Conservation (phyloP, 345 rosid genomes). For the Sisymbrium irio region DNA sequence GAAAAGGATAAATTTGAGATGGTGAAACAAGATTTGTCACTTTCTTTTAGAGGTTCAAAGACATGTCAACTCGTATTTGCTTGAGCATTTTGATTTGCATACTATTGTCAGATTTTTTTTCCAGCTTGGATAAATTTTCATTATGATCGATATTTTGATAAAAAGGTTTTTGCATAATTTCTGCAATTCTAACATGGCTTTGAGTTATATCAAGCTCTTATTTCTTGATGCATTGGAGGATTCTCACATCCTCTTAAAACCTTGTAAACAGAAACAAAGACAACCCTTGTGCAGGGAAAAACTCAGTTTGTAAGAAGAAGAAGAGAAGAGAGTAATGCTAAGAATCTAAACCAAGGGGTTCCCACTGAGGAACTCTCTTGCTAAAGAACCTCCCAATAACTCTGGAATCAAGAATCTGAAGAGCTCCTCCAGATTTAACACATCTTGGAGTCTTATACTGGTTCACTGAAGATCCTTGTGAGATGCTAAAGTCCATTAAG, state of each 20-base stretch:
- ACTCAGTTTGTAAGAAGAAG: background rate
- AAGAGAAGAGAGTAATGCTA: background rate
- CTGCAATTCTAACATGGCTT: background rate
- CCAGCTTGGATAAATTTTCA: no score
- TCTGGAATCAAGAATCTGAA: slow-evolving; percentile 60
- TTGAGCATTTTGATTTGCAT: background rate
- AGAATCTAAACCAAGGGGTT: slow-evolving; percentile 51
- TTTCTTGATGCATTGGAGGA: background rate
- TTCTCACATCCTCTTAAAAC: background rate
- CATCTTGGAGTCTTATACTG: slow-evolving; percentile 94
- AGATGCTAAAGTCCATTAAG: slow-evolving; percentile 79
- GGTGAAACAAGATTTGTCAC: background rate
- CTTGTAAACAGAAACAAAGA: background rate
- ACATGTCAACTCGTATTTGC: background rate
- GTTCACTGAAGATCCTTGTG: slow-evolving; percentile 82
- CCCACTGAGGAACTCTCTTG: slow-evolving; percentile 61
- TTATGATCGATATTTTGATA: no score
- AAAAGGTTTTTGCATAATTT: background rate
- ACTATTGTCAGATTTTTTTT: no score
- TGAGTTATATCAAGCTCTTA: background rate
- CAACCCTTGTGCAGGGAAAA: background rate
- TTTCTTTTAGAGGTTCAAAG: background rate
- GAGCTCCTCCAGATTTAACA: slow-evolving; percentile 60
- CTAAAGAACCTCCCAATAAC: slow-evolving; percentile 66
- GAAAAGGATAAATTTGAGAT: no score